A percentile compares a stretch with the other conserved stretches of the same genome.
These are phyloP conservation scores for Funneliformis geosporum DNA, from an alignment of 192 early-diverging fungal species.

Conservation along the genomic window DNA sequence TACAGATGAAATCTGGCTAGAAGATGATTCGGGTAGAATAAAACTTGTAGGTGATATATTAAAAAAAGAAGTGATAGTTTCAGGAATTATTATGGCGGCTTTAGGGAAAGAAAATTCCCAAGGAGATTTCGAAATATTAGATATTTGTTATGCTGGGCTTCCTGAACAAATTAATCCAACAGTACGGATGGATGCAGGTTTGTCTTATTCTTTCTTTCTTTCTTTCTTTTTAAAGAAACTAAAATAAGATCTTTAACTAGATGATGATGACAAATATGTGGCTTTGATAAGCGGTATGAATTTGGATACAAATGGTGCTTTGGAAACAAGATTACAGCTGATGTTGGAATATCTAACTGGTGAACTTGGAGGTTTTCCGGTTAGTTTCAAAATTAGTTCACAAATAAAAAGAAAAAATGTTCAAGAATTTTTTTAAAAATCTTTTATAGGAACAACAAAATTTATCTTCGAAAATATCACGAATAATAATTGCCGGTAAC, in stretches of 20 bases:
- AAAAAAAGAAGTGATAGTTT: constrained; percentile 55
- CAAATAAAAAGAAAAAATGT: neutral
- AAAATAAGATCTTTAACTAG: neutral
- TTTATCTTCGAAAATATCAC: constrained; percentile 57
- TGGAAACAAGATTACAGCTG: constrained; percentile 66
- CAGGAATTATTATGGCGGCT: constrained; percentile 76
- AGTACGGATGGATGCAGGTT: constrained; percentile 42
- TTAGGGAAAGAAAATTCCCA: constrained; percentile 74
- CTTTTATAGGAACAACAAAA: constrained; percentile 53
- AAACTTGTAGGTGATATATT: constrained; percentile 66
- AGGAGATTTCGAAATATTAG: constrained; percentile 84
- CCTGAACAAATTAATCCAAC: constrained; percentile 50
- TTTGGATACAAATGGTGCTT: constrained; percentile 52
- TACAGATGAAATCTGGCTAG: constrained; percentile 65
- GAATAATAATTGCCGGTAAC: constrained; percentile 80
- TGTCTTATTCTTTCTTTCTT: neutral
- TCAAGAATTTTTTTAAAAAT: neutral
- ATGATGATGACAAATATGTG: constrained; percentile 58
- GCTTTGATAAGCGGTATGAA: constrained; percentile 83
- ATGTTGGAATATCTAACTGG: constrained; percentile 81
- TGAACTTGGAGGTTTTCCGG: constrained; percentile 58
- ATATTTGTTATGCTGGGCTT: constrained; percentile 76
- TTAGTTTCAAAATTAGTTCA: constrained; percentile 21
- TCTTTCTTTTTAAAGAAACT: neutral
- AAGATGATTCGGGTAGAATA: constrained; percentile 93